Percentiles rank a stretch among this genome's conserved stretches.
Evolutionary conservation across 805 yeast species (phyloP).

Genomic region (Candida khao-thaluensis): DNA sequence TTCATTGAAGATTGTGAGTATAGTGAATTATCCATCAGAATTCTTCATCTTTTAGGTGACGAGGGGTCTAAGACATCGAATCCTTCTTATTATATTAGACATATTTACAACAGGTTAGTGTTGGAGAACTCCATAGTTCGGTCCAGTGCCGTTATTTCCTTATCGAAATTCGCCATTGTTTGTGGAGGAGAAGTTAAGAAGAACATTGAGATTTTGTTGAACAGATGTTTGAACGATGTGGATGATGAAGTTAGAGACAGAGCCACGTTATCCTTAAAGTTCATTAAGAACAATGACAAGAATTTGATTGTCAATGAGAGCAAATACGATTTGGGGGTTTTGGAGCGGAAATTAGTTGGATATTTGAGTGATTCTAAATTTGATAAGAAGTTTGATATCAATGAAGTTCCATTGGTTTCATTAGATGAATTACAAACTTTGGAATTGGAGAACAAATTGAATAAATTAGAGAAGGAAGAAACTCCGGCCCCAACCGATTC

Average conservation of each 20-base stretch:
- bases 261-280: constrained; percentile 80
- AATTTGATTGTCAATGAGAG: constrained; percentile 63
- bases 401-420: constrained; percentile 61
- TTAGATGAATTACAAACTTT: constrained; percentile 68
- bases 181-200: constrained; percentile 65
- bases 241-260: constrained; percentile 99
- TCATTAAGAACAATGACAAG: constrained; percentile 43
- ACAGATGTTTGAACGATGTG: constrained; percentile 80
- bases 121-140: constrained; percentile 93
- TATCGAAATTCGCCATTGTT: constrained; percentile 84
- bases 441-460: constrained; percentile 55
- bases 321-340: constrained; percentile 68
- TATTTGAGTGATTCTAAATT: constrained; percentile 61
- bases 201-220: constrained; percentile 72
- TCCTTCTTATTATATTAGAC: constrained; percentile 90
- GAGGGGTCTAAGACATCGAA: constrained; percentile 88
- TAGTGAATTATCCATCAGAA: constrained; percentile 90
- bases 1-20: constrained; percentile 98
- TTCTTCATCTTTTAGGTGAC: constrained; percentile 86
- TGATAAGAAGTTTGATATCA: constrained; percentile 65
- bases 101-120: constrained; percentile 94
- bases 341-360: constrained; percentile 72
- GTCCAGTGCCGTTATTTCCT: constrained; percentile 91
- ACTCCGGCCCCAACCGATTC: constrained; percentile 22
- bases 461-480: constrained; percentile 31